phyloP scores from a whole-genome alignment of 495 filamentous ascomycete genomes.

The Aspergillus sclerotiicarbonarius region DNA sequence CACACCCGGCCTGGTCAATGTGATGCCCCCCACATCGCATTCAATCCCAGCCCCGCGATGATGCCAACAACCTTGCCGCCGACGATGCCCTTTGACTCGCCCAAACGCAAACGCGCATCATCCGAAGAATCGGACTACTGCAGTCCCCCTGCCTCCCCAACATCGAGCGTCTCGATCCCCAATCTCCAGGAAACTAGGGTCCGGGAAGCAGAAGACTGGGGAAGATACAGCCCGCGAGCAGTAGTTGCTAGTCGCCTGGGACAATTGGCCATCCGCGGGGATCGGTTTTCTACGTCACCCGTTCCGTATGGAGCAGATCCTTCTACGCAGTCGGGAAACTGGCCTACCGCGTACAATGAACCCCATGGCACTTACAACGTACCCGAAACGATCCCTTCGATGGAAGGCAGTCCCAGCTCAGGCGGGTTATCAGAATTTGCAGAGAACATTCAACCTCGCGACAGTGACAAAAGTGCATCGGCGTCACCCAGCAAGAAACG shows the following conservation, averaged over 20 bases:
- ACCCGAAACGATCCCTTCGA: slow-evolving; percentile 18
- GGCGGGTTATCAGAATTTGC: neutral
- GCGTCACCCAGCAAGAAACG: slow-evolving; percentile 19
- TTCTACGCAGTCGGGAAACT: slow-evolving; percentile 18
- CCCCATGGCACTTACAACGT: slow-evolving; percentile 17
- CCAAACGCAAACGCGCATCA: slow-evolving; percentile 43
- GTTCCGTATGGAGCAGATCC: slow-evolving; percentile 18
- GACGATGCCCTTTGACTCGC: slow-evolving; percentile 30
- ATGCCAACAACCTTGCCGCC: slow-evolving; percentile 28
- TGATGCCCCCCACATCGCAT: slow-evolving; percentile 26
- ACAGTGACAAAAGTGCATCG: neutral
- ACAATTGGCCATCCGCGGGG: slow-evolving; percentile 56
- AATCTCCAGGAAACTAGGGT: slow-evolving; percentile 38
- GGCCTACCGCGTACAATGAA: neutral
- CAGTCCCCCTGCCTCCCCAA: slow-evolving; percentile 38
- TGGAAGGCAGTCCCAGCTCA: slow-evolving; percentile 10
- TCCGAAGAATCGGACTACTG: slow-evolving; percentile 33
- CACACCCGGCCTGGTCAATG: slow-evolving; percentile 11
- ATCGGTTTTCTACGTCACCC: slow-evolving; percentile 29
- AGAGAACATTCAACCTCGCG: neutral
- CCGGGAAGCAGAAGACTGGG: slow-evolving; percentile 35
- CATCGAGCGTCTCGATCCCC: slow-evolving; percentile 31
- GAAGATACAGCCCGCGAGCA: slow-evolving; percentile 57
- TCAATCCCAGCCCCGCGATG: slow-evolving; percentile 30
- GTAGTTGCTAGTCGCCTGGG: slow-evolving; percentile 64